A percentile compares a stretch with the other conserved stretches of the same genome.
Conservation (phyloP, 768 basidiomycete genomes). For the Lentinula aciculospora region DNA sequence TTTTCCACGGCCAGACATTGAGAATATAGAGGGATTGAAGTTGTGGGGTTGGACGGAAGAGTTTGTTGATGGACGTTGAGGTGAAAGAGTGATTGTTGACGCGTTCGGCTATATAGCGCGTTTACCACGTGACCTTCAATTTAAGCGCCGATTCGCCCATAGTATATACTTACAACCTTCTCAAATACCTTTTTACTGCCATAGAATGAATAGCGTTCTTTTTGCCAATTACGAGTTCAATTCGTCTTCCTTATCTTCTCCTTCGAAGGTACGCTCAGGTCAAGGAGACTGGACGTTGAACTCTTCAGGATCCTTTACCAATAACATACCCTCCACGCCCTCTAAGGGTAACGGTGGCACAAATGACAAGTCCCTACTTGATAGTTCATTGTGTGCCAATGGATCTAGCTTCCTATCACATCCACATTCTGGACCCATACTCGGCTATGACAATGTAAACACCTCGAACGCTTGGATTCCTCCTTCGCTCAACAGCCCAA, state of each 20-base stretch:
- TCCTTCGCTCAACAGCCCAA: not conserved
- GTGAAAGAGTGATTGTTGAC: not conserved
- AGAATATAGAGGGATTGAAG: constrained; percentile 7
- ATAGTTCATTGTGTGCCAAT: not conserved
- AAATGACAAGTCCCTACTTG: not conserved
- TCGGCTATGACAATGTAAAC: not conserved
- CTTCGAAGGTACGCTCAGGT: not conserved
- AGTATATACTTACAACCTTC: not conserved
- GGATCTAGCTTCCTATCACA: not conserved
- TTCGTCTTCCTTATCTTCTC: not conserved
- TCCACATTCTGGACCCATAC: not conserved
- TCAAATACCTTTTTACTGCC: not conserved
- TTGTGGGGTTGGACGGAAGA: not conserved
- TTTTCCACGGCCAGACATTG: constrained; percentile 76
- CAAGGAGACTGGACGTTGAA: not conserved
- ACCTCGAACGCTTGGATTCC: not conserved
- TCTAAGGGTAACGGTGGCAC: not conserved
- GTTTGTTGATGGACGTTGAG: not conserved
- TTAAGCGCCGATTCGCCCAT: not conserved
- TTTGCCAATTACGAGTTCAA: constrained; percentile 1
- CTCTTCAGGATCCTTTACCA: not conserved
- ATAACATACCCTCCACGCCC: not conserved
- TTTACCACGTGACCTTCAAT: not conserved
- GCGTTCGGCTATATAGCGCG: not conserved
- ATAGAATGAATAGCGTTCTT: not conserved